Evolutionary conservation across 2,329 filamentous ascomycete species (phyloP).

Genomic region (Fusarium palustre): DNA sequence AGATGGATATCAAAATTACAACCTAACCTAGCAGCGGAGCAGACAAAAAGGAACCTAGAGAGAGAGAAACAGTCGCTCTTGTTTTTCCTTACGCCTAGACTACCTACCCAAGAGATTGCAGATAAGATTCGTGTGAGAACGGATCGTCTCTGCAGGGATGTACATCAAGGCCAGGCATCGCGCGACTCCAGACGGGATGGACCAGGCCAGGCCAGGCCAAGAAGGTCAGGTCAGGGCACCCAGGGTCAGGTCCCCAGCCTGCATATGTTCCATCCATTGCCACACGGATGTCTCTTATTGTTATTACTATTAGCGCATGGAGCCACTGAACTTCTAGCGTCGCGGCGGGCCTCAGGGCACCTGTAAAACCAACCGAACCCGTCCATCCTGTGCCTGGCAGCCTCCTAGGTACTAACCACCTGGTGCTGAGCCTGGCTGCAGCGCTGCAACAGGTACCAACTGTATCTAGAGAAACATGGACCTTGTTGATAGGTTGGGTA

Average conservation of each 20-base stretch:
- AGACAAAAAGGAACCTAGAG: conserved; percentile 11
- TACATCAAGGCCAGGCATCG: conserved; percentile 37
- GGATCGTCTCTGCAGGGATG: conserved; percentile 53
- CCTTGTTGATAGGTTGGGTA: conserved; percentile 41
- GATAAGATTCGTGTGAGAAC: conserved; percentile 49
- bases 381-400: conserved; percentile 17
- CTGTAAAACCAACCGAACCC: conserved; percentile 33
- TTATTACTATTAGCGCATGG: conserved; percentile 41
- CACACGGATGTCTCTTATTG: conserved; percentile 31
- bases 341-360: conserved; percentile 41
- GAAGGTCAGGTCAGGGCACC: conserved; percentile 30
- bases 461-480: conserved; percentile 27
- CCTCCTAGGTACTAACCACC: too few species aligned
- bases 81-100: conserved; percentile 14
- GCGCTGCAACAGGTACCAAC: conserved; percentile 21
- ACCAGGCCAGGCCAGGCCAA: background rate
- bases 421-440: conserved; percentile 19
- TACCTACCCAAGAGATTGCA: conserved; percentile 45
- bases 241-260: conserved; percentile 36
- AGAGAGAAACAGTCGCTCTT: conserved; percentile 4
- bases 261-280: background rate
- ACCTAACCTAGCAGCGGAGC: conserved; percentile 14
- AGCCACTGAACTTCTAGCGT: conserved; percentile 46
- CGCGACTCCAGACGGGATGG: conserved; percentile 28
- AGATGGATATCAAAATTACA: conserved; percentile 15